Percentiles rank a stretch among this genome's conserved stretches.
phyloP scores from a whole-genome alignment of 2,329 filamentous ascomycete genomes.

The Stenocarpella maydis region DNA sequence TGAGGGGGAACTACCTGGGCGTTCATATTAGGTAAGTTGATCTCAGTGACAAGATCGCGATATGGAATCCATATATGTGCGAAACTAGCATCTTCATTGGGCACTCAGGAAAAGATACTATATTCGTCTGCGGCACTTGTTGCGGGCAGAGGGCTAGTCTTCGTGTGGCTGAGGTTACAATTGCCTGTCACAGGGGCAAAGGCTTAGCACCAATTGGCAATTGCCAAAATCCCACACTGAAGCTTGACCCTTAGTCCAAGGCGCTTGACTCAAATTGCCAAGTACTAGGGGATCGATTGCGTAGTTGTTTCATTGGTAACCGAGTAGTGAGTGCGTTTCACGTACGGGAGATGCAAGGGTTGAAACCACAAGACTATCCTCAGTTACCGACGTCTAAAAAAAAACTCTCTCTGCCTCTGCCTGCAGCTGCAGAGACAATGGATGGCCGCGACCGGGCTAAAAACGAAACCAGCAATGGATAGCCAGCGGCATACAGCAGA shows the following conservation, averaged over 20 bases:
- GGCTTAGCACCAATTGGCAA: constrained; percentile 24
- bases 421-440: constrained; percentile 11
- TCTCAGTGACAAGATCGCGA: constrained; percentile 10
- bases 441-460: background rate
- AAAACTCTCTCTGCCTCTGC: background rate
- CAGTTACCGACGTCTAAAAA: background rate
- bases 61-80: background rate
- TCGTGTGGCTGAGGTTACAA: constrained; percentile 11
- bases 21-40: background rate
- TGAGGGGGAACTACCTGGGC: background rate
- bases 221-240: constrained; percentile 15
- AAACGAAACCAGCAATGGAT: too few relatives aligned
- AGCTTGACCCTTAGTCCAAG: constrained; percentile 22
- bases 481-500: background rate
- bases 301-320: constrained; percentile 17
- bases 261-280: constrained; percentile 24
- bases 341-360: constrained; percentile 14
- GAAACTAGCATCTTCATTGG: background rate
- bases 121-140: background rate
- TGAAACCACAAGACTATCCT: constrained; percentile 18
- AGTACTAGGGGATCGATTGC: constrained; percentile 15
- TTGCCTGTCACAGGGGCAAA: constrained; percentile 20
- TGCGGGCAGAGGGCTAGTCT: constrained; percentile 2
- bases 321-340: constrained; percentile 25
- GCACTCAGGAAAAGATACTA: background rate